Conservation (phyloP, 78 protist species). For the Dictyostelium citrinum region DNA sequence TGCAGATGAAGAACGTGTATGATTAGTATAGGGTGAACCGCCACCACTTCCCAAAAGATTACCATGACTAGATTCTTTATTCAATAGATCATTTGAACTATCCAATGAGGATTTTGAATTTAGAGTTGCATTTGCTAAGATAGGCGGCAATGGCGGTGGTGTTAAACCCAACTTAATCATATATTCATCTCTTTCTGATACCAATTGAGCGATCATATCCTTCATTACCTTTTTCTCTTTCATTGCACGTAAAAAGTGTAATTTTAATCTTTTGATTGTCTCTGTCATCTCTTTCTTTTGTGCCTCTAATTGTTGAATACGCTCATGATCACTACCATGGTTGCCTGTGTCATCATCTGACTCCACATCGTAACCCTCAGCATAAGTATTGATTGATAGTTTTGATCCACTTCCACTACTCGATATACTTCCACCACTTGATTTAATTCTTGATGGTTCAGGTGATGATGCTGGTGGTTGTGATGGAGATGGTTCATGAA, state of each 20-base stretch:
- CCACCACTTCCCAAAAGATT: background rate
- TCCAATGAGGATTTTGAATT: slow-evolving; percentile 5
- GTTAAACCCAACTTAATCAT: slow-evolving; percentile 51
- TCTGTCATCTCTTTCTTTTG: slow-evolving; percentile 59
- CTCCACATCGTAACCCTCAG: background rate
- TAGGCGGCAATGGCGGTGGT: slow-evolving; percentile 68
- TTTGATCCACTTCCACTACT: background rate
- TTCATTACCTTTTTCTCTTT: slow-evolving; percentile 47
- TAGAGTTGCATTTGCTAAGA: background rate
- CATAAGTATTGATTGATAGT: background rate
- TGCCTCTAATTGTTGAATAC: slow-evolving; percentile 8
- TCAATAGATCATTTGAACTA: background rate
- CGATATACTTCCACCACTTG: background rate
- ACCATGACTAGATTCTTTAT: background rate
- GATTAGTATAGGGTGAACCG: background rate
- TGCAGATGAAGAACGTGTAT: slow-evolving; percentile 50
- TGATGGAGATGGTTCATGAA: background rate
- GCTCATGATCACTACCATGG: background rate
- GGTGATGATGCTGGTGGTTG: slow-evolving; percentile 2
- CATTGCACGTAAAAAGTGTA: slow-evolving; percentile 50
- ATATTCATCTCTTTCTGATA: slow-evolving; percentile 35
- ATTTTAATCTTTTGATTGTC: slow-evolving; percentile 42
- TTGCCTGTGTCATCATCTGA: background rate
- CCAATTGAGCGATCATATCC: slow-evolving; percentile 34
- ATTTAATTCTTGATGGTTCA: background rate